Evolutionary conservation across 371 early-diverging fungal genomes (phyloP).

Genomic region (Mortierella sp.): DNA sequence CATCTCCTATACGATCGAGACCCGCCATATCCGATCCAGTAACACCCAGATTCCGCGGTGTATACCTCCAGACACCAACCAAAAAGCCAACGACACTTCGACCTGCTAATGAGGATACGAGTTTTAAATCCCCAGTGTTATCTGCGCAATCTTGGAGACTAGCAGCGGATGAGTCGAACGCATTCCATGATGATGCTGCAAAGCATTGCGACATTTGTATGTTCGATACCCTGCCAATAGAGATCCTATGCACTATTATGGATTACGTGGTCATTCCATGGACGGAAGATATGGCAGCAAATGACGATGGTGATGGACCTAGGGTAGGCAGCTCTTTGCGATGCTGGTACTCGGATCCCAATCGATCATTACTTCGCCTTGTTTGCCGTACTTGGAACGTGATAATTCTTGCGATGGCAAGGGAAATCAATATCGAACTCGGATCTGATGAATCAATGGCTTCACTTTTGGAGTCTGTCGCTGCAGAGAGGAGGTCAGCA

Average conservation of each 20-base stretch:
- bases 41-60: background rate
- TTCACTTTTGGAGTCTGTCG: slow-evolving; percentile 1
- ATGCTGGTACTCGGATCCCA: slow-evolving; percentile 23
- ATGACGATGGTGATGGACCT: slow-evolving; percentile 28
- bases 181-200: background rate
- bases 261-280: slow-evolving; percentile 15
- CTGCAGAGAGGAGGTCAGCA: slow-evolving; percentile 5
- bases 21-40: background rate
- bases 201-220: background rate
- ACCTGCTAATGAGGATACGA: background rate
- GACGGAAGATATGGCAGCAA: background rate
- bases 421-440: slow-evolving; percentile 24
- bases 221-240: slow-evolving; percentile 24
- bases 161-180: background rate
- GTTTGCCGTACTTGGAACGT: slow-evolving; percentile 36
- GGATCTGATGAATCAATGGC: slow-evolving; percentile 23
- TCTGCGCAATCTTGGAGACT: background rate
- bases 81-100: background rate
- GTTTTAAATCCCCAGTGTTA: background rate
- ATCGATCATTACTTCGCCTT: slow-evolving; percentile 16
- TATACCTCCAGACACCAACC: background rate
- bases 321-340: slow-evolving; percentile 10
- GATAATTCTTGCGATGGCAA: slow-evolving; percentile 32
- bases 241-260: slow-evolving; percentile 30
- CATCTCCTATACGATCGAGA: too few relatives aligned